Base-by-base conservation (phyloP, 2,329 filamentous ascomycete species). In the Coleophoma crateriformis region DNA sequence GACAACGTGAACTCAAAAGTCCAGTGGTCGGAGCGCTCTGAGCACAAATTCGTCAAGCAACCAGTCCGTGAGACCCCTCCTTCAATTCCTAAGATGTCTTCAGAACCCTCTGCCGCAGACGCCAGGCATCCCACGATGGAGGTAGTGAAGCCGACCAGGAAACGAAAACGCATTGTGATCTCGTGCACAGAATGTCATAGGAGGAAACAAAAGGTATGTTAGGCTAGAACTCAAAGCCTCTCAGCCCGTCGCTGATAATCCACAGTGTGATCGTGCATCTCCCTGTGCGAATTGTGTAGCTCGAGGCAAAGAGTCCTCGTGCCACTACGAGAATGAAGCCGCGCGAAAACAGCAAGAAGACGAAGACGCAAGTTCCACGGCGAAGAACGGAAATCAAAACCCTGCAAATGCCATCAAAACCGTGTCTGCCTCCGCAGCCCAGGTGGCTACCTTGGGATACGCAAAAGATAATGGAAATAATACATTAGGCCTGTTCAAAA, bases 181-280 rank as follows among this genome's bases (percentile, higher is more conserved):
- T 83, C 79, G 7, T 85, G 81, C 57, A 80, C 75, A 11, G 81
- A 85, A 61, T 85, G 81, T 56, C 81, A 84, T 64, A 71, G 81
- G 53, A 72, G 81, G 52, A 85, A 85, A 61, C 62, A 64, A 52
- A 64, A 64, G 61, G 62, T 63, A 54, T 13, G 17, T 45, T 45
- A 38, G 47, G 49, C n/a, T n/a, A n/a, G 32, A 14, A 22, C 17
- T 33, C 39, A 10, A 12, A n/a, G 27, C 44, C 13, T 32, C 7
- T 7, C 33, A 4, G 35, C 32, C 2, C 3, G 27, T 27, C 27
- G 27, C 27, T 27, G 27, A 27, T 10, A 10, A 27, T 27, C 7
- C 8, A 20, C 54, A 81, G 74, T 84, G 81, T 63, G 79, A 84
- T 60, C 74, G 81, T 51, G 72, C 76, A 52, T 68, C 76, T 52